These are phyloP conservation scores for Nitzschia sp. DNA, from an alignment of 108 stramenopile species.

Conservation along the genomic window DNA sequence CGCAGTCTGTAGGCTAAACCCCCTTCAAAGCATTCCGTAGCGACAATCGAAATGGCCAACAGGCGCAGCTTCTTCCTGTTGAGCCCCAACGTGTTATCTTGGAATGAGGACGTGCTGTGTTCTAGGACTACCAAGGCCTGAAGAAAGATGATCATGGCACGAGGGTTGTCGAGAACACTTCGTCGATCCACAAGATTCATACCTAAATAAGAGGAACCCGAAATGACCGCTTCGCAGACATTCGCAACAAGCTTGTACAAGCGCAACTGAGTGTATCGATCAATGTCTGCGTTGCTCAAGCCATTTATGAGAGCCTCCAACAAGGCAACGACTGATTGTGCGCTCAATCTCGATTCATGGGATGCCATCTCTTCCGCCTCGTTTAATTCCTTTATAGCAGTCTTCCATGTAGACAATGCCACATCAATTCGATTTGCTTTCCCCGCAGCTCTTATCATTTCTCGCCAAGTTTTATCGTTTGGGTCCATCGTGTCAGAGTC, in stretches of 20 bases:
- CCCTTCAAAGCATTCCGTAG: conserved; percentile 6
- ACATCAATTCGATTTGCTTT: conserved; percentile 56
- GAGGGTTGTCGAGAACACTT: conserved; percentile 10
- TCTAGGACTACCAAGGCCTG: conserved; percentile 28
- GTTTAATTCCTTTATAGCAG: conserved; percentile 38
- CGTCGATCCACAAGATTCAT: conserved; percentile 18
- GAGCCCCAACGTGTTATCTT: background rate
- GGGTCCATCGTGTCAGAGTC: conserved; percentile 53
- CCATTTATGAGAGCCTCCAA: conserved; percentile 14
- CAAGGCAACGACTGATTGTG: conserved; percentile 9
- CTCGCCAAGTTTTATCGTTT: conserved; percentile 66
- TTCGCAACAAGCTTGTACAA: conserved; percentile 25
- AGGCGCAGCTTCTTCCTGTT: conserved; percentile 8
- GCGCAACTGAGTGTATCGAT: conserved; percentile 16
- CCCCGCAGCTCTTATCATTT: conserved; percentile 60
- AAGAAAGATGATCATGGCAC: conserved; percentile 25
- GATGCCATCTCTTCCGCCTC: conserved; percentile 5
- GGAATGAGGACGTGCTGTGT: background rate
- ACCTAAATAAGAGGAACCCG: conserved; percentile 19
- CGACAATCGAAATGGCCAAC: conserved; percentile 8
- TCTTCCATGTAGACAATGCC: conserved; percentile 59
- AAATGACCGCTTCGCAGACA: conserved; percentile 17
- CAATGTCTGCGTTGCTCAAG: conserved; percentile 12
- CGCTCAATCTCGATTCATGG: background rate
- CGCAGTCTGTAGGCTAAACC: conserved; percentile 1